phyloP scores from a whole-genome alignment of 805 yeast species.

The Vanderwaltozyma polyspora region DNA sequence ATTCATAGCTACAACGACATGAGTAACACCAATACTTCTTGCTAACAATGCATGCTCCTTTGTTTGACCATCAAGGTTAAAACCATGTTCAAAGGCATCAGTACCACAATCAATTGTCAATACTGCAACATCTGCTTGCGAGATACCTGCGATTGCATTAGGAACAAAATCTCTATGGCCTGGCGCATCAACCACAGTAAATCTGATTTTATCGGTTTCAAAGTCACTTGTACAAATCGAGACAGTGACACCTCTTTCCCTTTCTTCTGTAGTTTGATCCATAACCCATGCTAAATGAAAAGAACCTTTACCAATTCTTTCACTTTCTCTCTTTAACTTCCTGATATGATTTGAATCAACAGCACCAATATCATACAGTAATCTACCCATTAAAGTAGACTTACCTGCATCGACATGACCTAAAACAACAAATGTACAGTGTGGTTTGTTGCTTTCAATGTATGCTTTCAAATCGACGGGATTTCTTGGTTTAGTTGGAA shows the following conservation, averaged over 20 bases:
- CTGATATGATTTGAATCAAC: constrained; percentile 96
- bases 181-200: constrained; percentile 97
- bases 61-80: constrained; percentile 96
- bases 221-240: constrained; percentile 96
- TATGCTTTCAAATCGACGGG: constrained; percentile 61
- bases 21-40: constrained; percentile 91
- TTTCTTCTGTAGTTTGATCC: constrained; percentile 98
- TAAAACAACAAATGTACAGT: constrained; percentile 90
- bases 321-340: constrained; percentile 92
- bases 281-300: constrained; percentile 99
- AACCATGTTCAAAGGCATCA: constrained; percentile 98
- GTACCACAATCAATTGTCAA: constrained; percentile 93
- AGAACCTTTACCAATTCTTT: constrained; percentile 97
- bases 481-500: constrained; percentile 24
- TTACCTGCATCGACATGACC: constrained; percentile 99
- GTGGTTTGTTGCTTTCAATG: constrained; percentile 85
- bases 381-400: constrained; percentile 96
- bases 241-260: constrained; percentile 96
- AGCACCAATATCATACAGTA: constrained; percentile 84
- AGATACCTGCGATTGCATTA: constrained; percentile 97
- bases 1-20: constrained; percentile 82
- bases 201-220: constrained; percentile 88
- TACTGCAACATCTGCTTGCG: constrained; percentile 97
- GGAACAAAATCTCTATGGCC: constrained; percentile 98
- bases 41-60: constrained; percentile 95